phyloP scores from a whole-genome alignment of 2,329 filamentous ascomycete genomes.

The Alternaria hordeiaustralica region DNA sequence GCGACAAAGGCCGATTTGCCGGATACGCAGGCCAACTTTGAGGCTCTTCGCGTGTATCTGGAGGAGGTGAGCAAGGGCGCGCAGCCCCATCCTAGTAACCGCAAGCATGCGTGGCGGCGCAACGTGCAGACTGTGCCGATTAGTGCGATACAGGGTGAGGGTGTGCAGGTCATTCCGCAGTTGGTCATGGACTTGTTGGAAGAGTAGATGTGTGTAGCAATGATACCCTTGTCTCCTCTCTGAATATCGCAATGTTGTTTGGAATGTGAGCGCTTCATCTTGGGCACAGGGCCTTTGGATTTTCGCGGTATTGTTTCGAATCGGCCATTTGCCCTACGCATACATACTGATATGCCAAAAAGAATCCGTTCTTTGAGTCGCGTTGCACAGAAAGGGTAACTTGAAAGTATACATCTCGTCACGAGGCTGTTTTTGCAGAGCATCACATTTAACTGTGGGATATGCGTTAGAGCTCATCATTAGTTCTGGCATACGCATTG shows the following conservation, averaged over 20 bases:
- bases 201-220: conserved; percentile 23
- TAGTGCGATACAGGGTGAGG: conserved; percentile 86
- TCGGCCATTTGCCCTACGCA: background rate
- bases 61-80: conserved; percentile 67
- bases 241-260: no score
- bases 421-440: background rate
- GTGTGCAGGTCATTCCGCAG: conserved; percentile 76
- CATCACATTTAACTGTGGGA: background rate
- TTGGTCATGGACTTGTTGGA: conserved; percentile 72
- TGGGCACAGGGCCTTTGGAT: accelerated
- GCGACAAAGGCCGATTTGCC: conserved; percentile 90
- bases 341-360: background rate
- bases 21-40: conserved; percentile 79
- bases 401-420: background rate
- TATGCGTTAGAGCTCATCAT: background rate
- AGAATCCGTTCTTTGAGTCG: background rate
- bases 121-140: conserved; percentile 75
- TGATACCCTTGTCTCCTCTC: conserved; percentile 9
- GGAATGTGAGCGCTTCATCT: background rate
- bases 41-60: conserved; percentile 72
- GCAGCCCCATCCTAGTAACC: conserved; percentile 74
- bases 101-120: conserved; percentile 66
- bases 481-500: background rate
- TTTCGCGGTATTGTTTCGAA: background rate
- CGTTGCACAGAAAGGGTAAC: background rate